phyloP scores from a whole-genome alignment of 805 yeast species.

The Danielozyma ontarioensis region DNA sequence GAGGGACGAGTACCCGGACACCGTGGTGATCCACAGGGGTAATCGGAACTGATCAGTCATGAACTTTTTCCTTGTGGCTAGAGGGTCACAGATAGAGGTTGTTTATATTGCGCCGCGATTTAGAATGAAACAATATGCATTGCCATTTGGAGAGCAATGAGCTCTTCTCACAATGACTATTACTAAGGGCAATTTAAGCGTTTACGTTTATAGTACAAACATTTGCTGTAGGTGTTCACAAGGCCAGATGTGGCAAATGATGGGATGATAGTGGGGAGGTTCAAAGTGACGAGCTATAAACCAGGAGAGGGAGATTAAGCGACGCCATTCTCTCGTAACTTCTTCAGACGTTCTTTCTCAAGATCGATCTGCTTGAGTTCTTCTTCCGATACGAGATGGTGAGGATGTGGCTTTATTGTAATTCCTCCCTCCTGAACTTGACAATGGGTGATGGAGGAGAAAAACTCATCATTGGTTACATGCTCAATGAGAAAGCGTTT shows the following conservation, averaged over 20 bases:
- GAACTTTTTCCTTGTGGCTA: too few species aligned
- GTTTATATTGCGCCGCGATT: too few species aligned
- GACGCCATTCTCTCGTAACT: background rate
- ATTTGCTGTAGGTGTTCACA: too few species aligned
- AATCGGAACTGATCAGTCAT: too few species aligned
- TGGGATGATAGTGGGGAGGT: background rate
- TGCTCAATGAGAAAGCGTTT: conserved; percentile 57
- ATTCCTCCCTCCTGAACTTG: conserved; percentile 16
- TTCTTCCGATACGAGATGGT: conserved; percentile 66
- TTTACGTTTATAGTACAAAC: too few species aligned
- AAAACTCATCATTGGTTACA: conserved; percentile 55
- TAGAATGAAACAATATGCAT: too few species aligned
- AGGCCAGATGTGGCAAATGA: background rate
- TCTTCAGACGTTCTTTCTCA: conserved; percentile 19
- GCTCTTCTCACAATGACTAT: too few species aligned
- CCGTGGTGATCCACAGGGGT: conserved; percentile 15
- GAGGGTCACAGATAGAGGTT: too few species aligned
- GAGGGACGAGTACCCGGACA: conserved; percentile 16
- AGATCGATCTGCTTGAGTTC: conserved; percentile 39
- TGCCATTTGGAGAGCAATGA: too few species aligned
- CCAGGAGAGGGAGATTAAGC: too few species aligned
- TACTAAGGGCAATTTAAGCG: too few species aligned
- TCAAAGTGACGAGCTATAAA: too few species aligned
- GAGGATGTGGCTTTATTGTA: conserved; percentile 41
- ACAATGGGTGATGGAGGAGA: conserved; percentile 53